Evolutionary conservation across 225 moss, liverwort and hornwort species (phyloP), one percentile per base, ranked within the genome.

Genomic region (Physcomitrellopsis africana): DNA sequence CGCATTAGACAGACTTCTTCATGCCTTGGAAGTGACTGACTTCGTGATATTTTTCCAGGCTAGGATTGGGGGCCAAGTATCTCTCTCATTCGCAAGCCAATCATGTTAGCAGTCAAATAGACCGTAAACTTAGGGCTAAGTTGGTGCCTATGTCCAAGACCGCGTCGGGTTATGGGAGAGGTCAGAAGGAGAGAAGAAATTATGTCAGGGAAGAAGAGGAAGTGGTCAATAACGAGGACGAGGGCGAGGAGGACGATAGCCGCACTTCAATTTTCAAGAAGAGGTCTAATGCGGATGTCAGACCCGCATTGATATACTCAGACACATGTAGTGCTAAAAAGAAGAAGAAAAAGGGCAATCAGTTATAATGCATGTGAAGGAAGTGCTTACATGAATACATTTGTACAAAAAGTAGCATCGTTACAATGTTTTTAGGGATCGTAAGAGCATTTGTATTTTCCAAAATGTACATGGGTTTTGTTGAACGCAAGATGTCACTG

Each of bases 31-130:
- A 44, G 45, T 69, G 17, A 73, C 19, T 19, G 17, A 10, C 68
- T 7, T 53, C 23, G 46, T 23, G 19, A 37, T 10, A 13, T 1
- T 72, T 60, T 51, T 62, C n/a, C 70, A 86, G 86, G 83, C 67
- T 86, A 78, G 86, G 81, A 16, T 72, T 86, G 52, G 81, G 83
- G 29, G 78, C 83, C 48, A 86, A 83, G 76, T 83, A 83, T 13
- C 63, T 86, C 29, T 71, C 81, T 6, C 81, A 83, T 77, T 65
- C 83, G 19, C 80, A 83, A 74, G 77, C 74, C n/a, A 80, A 76
- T 68, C 77, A 53, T 51, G 78, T 77, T 14, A 78, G 71, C 12
- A 75, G 72, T 44, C 86, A 83, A 69, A 82, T 83, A 44, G 86
- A 86, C 32, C 81, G 63, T 1, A 79, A 81, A 53, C 81, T 86